Percentiles rank a stretch among this genome's conserved stretches.
phyloP scores from a whole-genome alignment of 2,329 filamentous ascomycete genomes.

The Cladophialophora chaetospira region DNA sequence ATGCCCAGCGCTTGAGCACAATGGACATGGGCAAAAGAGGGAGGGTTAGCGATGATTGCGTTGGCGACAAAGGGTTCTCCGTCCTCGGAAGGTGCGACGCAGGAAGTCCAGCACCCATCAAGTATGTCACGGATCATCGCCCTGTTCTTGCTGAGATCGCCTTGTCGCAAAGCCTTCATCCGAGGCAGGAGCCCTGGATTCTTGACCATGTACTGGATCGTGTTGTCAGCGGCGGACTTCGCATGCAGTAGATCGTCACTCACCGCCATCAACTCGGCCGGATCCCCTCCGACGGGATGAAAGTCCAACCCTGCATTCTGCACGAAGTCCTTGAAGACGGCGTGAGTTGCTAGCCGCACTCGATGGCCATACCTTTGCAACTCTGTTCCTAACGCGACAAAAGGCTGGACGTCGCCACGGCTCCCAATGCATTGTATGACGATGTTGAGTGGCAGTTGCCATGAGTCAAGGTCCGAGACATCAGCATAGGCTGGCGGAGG shows the following conservation, averaged over 20 bases:
- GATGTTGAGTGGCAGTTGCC: conserved; percentile 47
- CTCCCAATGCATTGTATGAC: conserved; percentile 59
- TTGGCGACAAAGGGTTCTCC: conserved; percentile 54
- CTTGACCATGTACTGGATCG: conserved; percentile 49
- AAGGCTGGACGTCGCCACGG: conserved; percentile 61
- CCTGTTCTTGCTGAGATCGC: conserved; percentile 38
- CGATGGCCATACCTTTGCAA: conserved; percentile 56
- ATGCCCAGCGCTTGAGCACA: conserved; percentile 54
- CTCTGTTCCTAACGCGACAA: conserved; percentile 58
- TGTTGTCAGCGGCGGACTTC: neutral
- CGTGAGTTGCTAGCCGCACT: conserved; percentile 60
- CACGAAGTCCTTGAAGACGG: conserved; percentile 57
- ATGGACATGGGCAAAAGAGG: conserved; percentile 56
- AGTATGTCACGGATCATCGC: conserved; percentile 43
- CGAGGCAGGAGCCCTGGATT: conserved; percentile 49
- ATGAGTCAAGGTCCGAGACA: conserved; percentile 6
- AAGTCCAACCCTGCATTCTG: conserved; percentile 57
- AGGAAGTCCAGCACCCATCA: conserved; percentile 45
- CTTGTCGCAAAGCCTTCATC: conserved; percentile 41
- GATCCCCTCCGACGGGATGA: conserved; percentile 60
- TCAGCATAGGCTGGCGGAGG: conserved; percentile 29
- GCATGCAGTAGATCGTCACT: neutral
- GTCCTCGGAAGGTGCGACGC: conserved; percentile 39
- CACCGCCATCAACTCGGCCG: conserved; percentile 52
- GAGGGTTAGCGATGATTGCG: conserved; percentile 58